phyloP scores from a whole-genome alignment of 768 basidiomycete genomes.

The Pholiota microspora region DNA sequence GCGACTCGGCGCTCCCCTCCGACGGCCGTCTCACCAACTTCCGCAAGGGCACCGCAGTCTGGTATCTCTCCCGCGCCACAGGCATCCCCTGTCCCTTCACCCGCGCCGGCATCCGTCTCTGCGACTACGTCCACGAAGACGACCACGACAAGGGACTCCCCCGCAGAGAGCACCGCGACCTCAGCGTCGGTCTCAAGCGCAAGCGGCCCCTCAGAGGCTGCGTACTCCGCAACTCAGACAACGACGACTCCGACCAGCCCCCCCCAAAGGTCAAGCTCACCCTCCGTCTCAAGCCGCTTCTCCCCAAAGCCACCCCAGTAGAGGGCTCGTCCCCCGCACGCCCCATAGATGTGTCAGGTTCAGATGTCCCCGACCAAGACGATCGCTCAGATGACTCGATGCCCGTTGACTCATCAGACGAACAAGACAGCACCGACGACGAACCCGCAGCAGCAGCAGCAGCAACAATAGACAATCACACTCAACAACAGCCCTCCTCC shows the following conservation, averaged over 20 bases:
- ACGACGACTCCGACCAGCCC: conserved; percentile 37
- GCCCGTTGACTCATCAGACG: conserved; percentile 36
- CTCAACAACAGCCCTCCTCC: neutral
- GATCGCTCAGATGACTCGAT: conserved; percentile 33
- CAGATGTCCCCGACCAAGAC: too few species aligned
- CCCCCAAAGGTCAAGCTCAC: conserved; percentile 73
- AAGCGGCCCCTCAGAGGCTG: conserved; percentile 41
- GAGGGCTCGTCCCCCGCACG: conserved; percentile 26
- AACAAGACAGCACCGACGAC: conserved; percentile 38
- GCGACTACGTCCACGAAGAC: conserved; percentile 48
- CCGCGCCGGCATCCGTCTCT: conserved; percentile 68
- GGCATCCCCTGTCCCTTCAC: conserved; percentile 77
- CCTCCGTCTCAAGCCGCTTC: conserved; percentile 56
- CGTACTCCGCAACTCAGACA: conserved; percentile 14
- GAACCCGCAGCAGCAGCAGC: conserved; percentile 19
- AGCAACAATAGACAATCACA: too few species aligned
- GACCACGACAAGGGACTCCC: neutral
- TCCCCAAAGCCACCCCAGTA: conserved; percentile 12
- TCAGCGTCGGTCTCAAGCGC: conserved; percentile 37
- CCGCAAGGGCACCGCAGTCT: conserved; percentile 75
- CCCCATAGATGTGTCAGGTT: conserved; percentile 41
- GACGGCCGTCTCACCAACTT: conserved; percentile 65
- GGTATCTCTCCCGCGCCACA: conserved; percentile 76
- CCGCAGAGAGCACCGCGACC: neutral
- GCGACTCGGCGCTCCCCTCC: conserved; percentile 46